Percentiles rank a stretch among this genome's conserved stretches.
phyloP scores from a whole-genome alignment of 495 filamentous ascomycete genomes.

The Talaromyces adpressus region DNA sequence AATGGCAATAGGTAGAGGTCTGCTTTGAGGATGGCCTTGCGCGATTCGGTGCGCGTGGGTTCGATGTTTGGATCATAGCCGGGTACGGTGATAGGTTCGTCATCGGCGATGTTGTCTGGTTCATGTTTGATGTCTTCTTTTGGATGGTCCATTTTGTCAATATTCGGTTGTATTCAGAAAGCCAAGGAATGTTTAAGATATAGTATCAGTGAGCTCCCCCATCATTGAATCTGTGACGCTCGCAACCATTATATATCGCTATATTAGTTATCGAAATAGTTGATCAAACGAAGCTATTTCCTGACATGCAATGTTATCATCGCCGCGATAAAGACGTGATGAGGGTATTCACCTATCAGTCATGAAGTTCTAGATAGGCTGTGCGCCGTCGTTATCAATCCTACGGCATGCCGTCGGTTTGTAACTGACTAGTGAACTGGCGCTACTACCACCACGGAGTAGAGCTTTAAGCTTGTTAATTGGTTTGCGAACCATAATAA shows the following conservation, averaged over 20 bases:
- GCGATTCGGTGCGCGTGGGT: background rate
- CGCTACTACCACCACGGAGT: too few species aligned
- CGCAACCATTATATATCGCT: background rate
- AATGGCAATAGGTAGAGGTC: slow-evolving; percentile 2
- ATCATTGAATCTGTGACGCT: background rate
- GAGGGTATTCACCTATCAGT: slow-evolving; percentile 5
- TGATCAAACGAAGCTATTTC: background rate
- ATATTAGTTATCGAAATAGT: too few species aligned
- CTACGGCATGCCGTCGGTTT: slow-evolving; percentile 9
- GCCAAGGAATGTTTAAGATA: background rate
- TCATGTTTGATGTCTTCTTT: background rate
- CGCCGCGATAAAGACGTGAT: slow-evolving; percentile 6
- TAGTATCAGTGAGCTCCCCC: background rate
- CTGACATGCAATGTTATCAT: slow-evolving; percentile 7
- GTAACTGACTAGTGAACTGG: background rate
- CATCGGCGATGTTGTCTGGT: background rate
- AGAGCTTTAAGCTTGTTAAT: too few species aligned
- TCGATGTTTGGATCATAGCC: slow-evolving; percentile 1
- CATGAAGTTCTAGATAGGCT: background rate
- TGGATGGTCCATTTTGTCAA: background rate
- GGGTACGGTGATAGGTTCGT: background rate
- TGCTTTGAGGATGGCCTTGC: slow-evolving; percentile 1
- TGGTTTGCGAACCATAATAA: too few species aligned
- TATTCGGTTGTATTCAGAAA: background rate
- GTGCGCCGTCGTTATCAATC: background rate